phyloP scores from a whole-genome alignment of 2,329 filamentous ascomycete genomes.

The Pseudohalonectria lignicola region DNA sequence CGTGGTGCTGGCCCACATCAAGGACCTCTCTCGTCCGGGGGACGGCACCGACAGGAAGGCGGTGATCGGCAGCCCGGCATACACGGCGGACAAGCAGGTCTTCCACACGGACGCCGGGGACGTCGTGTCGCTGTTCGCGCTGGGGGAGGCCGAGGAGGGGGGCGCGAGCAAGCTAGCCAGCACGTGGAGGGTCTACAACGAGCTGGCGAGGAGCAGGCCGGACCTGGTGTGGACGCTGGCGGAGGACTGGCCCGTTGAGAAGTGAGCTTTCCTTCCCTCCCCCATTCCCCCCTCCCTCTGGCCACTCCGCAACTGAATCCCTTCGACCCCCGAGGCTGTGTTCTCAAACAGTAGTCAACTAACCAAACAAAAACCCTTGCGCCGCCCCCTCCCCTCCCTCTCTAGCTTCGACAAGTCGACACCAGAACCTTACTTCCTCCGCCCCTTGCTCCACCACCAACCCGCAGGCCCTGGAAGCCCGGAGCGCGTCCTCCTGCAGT shows the following conservation, averaged over 20 bases:
- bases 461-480: slow-evolving; percentile 30
- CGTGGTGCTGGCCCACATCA: slow-evolving; percentile 49
- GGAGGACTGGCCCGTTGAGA: slow-evolving; percentile 37
- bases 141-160: slow-evolving; percentile 39
- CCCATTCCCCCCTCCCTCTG: not conserved
- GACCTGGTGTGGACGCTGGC: slow-evolving; percentile 48
- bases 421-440: slow-evolving; percentile 27
- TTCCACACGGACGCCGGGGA: slow-evolving; percentile 54
- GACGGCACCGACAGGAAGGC: slow-evolving; percentile 8
- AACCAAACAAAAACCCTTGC: not conserved
- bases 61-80: slow-evolving; percentile 45
- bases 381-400: not conserved
- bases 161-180: slow-evolving; percentile 48
- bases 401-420: slow-evolving; percentile 37
- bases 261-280: slow-evolving; percentile 21
- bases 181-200: slow-evolving; percentile 50
- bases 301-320: not conserved
- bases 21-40: slow-evolving; percentile 36
- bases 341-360: not conserved
- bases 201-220: slow-evolving; percentile 44
- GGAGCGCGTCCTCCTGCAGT: slow-evolving; percentile 48
- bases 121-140: slow-evolving; percentile 45
- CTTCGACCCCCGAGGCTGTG: too few relatives aligned
- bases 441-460: slow-evolving; percentile 46
- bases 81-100: slow-evolving; percentile 49